Evolutionary conservation across 768 basidiomycete species (phyloP).

Genomic region (Leccinellum albellum): DNA sequence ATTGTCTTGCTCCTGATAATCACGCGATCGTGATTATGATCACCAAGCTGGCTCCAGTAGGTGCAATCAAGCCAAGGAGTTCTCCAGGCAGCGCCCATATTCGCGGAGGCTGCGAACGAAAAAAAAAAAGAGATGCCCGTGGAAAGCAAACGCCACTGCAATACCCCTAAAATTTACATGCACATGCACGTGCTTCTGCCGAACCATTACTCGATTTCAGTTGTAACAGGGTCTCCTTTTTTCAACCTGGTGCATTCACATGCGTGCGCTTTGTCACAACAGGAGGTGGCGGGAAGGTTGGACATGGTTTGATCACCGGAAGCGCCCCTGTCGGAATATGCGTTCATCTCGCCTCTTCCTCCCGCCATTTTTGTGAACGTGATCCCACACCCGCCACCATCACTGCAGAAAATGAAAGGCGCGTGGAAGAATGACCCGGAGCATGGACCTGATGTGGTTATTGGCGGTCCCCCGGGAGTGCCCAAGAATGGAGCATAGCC

Average conservation of each 20-base stretch:
- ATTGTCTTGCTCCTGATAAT: background rate
- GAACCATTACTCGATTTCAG: background rate
- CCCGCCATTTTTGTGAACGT: background rate
- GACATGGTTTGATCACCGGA: slow-evolving; percentile 7
- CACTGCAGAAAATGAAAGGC: slow-evolving; percentile 12
- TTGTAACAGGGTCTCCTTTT: background rate
- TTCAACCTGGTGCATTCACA: background rate
- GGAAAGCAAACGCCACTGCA: too few species aligned
- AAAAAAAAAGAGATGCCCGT: background rate
- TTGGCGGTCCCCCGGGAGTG: background rate
- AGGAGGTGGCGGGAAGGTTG: background rate
- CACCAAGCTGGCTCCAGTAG: background rate
- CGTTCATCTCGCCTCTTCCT: background rate
- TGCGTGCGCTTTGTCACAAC: background rate
- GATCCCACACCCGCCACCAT: slow-evolving; percentile 1
- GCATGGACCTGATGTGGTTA: slow-evolving; percentile 2
- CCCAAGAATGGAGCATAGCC: background rate
- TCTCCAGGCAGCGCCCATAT: background rate
- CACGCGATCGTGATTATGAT: background rate
- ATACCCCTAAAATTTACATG: too few species aligned
- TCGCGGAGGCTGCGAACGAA: background rate
- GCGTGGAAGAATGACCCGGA: slow-evolving; percentile 4
- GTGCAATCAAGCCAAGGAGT: background rate
- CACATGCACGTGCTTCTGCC: background rate
- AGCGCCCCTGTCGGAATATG: background rate